Evolutionary conservation across 345 rosid species (phyloP), one percentile per base, ranked within the genome.

Genomic region (Brassica cretica): DNA sequence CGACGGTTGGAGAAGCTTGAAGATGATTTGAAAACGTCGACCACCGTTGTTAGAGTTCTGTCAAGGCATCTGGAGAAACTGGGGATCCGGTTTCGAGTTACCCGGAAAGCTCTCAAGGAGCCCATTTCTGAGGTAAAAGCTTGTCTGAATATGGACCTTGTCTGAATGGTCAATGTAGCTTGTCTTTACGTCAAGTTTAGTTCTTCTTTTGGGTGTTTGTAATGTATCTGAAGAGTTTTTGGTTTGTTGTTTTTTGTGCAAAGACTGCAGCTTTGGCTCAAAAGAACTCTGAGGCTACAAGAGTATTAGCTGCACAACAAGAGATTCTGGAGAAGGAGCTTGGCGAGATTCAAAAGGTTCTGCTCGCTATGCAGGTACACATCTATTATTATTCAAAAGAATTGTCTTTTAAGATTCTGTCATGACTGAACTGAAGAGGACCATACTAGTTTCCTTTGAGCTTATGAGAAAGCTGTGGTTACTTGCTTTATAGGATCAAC

Each of bases 291-390:
- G 99, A 93, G 73, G 98, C 92, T 5, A 91, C 96, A n/a, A 87
- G 89, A 71, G 91, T 88, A 49, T 75, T 93, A 84, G 96, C 91
- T 67, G 82, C 76, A 77, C 98, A 93, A 76, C 92, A 87, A 84
- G 93, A 86, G 75, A 86, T 87, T 76, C 87, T 95, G 49, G 98
- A 95, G 72, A 91, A 88, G 86, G 99, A 95, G 87, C 89, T 95
- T 67, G 89, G 88, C 60, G 99, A 91, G 86, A 87, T 88, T 83
- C 99, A 93, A 68, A 93, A 91, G 82, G 94, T 95, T 32, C 78
- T 95, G 81, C 84, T 95, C 76, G 98, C 97, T 83, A 93, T 95
- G 98, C 99, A 91, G 96, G 99, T 91, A n/a, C n/a, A n/a, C n/a
- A n/a, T n/a, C n/a, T n/a, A n/a, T n/a, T n/a, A n/a, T n/a, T n/a